Evolutionary conservation across 257 asterid genomes (phyloP), one percentile per base, ranked within the genome.

Genomic region (Scutellaria galericulata): DNA sequence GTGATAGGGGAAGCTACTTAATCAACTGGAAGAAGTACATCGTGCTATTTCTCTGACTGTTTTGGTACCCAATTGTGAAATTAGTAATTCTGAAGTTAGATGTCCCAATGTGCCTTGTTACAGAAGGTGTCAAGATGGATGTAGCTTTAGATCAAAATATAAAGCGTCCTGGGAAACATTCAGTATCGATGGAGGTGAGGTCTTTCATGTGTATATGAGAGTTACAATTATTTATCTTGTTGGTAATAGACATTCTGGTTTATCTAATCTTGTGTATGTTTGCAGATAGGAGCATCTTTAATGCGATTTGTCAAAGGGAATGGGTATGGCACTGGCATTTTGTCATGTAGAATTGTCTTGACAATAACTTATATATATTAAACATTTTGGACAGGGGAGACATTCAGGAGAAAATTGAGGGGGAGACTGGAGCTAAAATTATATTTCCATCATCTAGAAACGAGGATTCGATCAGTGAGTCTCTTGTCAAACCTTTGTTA

Each of bases 201-300:
- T 66, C 61, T 62, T 76, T 3, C 12, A 44, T 62, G 18, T 55
- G 1, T 63, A 41, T 54, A 65, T 73, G 53, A 42, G 52, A 15
- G 57, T 7, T 6, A 42, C 9, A 47, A 40, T 53, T 73, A 3
- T 47, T 46, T 35, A n/a, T 66, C 35, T 61, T 58, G 56, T 70
- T 22, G 2, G 61, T 65, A 52, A 31, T 68, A 18, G 44, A 20
- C 40, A 18, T 3, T 59, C 15, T 27, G 12, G 24, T 62, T 62
- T 15, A n/a, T 45, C 77, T 71, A 45, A 63, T 79, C 27, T 74
- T 59, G 44, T 79, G 70, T 71, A 24, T 66, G 1, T 71, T 75
- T 91, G 86, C 90, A 94, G 97, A 80, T 85, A 80, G 97, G 96
- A 73, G 74, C 79, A 62, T 84, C 96, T 39, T 75, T 94, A 77